Base-by-base conservation (phyloP, 2,329 filamentous ascomycete species). In the Simplicillium aogashimaense region DNA sequence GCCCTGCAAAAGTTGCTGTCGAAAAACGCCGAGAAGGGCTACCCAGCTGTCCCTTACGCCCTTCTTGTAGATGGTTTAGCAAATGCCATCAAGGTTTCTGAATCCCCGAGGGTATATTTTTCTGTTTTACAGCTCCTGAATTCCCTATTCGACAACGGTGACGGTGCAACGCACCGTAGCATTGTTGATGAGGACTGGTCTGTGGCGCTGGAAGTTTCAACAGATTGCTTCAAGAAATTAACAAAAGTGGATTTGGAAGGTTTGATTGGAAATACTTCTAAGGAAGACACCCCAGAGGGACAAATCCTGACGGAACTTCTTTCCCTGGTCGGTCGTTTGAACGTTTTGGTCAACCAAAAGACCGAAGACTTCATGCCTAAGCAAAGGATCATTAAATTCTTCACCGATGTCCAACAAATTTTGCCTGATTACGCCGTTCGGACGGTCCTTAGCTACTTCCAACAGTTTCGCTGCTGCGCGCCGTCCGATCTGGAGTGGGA, bases 401-500 rank as follows among this genome's bases (percentile, higher is more conserved):
- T 88, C 45, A 67, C 76, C 25, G 65, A 70, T 17, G 70, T 85
- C 13, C 74, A 81, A 40, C 61, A 65, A 13, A 69, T 76, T 29
- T 67, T 87, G 8, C 78, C 78, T 6, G 78, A 87, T 52, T 72
- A 74, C 4, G 74, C 77, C 8, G 79, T 74, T 2, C 72, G 71
- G 36, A 64, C 81, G 10, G 72, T 86, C 17, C 69, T 87, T 34
- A 72, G 77, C 35, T 78, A 85, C 53, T 83, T 81, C 47, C 71
- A 73, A 41, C 76, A 84, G 39, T 81, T 83, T 47, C 70, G 81
- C 35, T 80, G 77, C 50, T 83, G 84, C 50, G 82, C 81, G 35
- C 83, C 83, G 3, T 84, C 83, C 0, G 81, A 86, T 49, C 59
- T 70, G 36, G 66, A 75, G 29, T 88, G 83, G 83, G 70, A 82